Evolutionary conservation across 169 alveolate species (phyloP), one percentile per base, ranked within the genome.

Genomic region (Cryptosporidium ubiquitum): DNA sequence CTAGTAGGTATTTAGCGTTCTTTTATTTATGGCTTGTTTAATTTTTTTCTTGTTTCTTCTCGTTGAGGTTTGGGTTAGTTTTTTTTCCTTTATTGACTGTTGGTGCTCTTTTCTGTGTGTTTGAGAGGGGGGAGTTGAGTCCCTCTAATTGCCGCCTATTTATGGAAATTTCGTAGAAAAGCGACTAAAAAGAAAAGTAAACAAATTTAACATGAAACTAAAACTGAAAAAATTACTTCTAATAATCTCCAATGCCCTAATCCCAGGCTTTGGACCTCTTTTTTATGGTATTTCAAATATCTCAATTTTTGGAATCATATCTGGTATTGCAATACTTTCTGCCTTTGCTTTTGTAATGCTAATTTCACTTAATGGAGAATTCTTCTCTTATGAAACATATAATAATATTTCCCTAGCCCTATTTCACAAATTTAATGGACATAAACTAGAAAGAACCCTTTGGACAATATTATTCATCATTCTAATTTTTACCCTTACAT

Each of bases 251-350:
- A 79, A 79, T 79, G 61, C 61, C 37, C 35, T 58, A 4, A 61
- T 79, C 40, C 89, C 89, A 5, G 89, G 89, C 0, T 37, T 61
- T 12, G 89, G 89, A 10, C 89, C 75, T 23, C 58, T 79, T 3
- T 61, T 79, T 31, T 40, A 47, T 18, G 89, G 89, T 26, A 79
- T 79, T 20, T 40, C 73, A 58, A 58, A 64, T 26, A 3, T 58
- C 31, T 79, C 89, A 26, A 14, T 64, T 18, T 40, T 58, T 61
- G 68, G 75, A 33, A 35, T 79, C 12, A 26, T 64, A 1, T 20
- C 69, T 18, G 89, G 89, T 4, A 23, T 58, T 23, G 35, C 69
- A 10, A 26, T 58, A 7, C 20, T 64, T 35, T 16, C 37, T 26
- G 68, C 64, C 51, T 79, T 40, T 64, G 31, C 51, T n/a, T 79